These are phyloP conservation scores for Fonsecaea pedrosoi DNA, from an alignment of 2,329 filamentous ascomycete genomes.

Conservation along the genomic window DNA sequence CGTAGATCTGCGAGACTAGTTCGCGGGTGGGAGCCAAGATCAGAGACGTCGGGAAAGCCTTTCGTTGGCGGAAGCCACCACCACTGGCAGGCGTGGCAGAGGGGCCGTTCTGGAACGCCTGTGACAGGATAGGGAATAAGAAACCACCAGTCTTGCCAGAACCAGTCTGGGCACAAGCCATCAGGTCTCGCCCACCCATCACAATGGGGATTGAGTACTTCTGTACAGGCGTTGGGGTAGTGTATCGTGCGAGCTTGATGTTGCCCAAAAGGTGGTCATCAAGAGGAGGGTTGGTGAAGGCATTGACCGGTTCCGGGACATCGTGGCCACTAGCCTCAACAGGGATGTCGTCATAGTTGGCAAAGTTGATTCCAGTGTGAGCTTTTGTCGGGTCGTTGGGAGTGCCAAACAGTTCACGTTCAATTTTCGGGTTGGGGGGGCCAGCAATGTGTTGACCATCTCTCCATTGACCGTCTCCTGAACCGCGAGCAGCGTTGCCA, in stretches of 20 bases:
- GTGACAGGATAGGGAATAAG: constrained; percentile 98
- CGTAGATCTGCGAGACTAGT: constrained; percentile 97
- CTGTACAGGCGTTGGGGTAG: constrained; percentile 94
- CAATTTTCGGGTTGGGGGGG: constrained; percentile 82
- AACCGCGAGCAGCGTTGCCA: constrained; percentile 71
- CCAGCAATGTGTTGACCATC: constrained; percentile 96
- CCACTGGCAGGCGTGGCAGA: constrained; percentile 69
- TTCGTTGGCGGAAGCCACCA: constrained; percentile 90
- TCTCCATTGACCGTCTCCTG: constrained; percentile 94
- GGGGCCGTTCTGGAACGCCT: constrained; percentile 90
- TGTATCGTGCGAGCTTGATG: constrained; percentile 93
- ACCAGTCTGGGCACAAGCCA: constrained; percentile 99
- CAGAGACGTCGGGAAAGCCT: constrained; percentile 94
- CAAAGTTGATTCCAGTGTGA: constrained; percentile 98
- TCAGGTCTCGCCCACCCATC: constrained; percentile 95
- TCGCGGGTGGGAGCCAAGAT: constrained; percentile 97
- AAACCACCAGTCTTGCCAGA: constrained; percentile 99
- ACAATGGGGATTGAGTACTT: constrained; percentile 99
- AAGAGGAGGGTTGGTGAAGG: constrained; percentile 92
- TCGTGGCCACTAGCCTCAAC: constrained; percentile 95
- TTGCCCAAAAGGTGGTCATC: constrained; percentile 92
- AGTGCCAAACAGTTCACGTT: constrained; percentile 94
- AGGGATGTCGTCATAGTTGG: constrained; percentile 99
- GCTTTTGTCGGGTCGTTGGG: constrained; percentile 93
- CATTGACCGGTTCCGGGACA: constrained; percentile 87